A percentile compares a stretch with the other conserved stretches of the same genome.
Conservation (phyloP, 805 yeast species). For the Myxozyma sirexii region DNA sequence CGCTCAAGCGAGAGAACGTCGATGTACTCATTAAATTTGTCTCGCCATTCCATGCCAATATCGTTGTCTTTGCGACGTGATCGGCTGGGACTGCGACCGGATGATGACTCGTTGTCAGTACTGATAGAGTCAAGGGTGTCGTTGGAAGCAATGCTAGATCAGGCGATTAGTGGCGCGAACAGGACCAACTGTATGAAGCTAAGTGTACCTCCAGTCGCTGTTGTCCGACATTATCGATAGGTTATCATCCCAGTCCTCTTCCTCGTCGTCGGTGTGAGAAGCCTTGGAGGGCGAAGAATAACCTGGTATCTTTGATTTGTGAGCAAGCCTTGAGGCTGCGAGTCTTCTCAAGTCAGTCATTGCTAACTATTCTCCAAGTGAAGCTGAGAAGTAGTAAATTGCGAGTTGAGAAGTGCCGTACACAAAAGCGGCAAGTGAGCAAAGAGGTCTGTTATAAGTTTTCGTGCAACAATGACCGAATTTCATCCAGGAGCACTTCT, state of each 20-base stretch:
- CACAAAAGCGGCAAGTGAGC: too few relatives aligned
- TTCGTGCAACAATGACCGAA: too few relatives aligned
- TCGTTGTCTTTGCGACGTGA: conserved; percentile 22
- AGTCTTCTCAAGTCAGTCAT: conserved; percentile 27
- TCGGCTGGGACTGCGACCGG: conserved; percentile 14
- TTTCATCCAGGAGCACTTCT: too few relatives aligned
- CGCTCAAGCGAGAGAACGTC: conserved; percentile 28
- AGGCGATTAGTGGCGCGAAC: background rate
- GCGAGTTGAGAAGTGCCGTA: too few relatives aligned
- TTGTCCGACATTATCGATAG: conserved; percentile 20
- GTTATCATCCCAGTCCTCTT: conserved; percentile 26
- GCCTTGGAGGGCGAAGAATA: background rate
- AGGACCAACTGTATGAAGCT: background rate
- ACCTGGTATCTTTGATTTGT: conserved; percentile 4
- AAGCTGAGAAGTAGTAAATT: background rate
- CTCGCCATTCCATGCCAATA: conserved; percentile 29
- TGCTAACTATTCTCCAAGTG: background rate
- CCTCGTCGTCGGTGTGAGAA: conserved; percentile 15
- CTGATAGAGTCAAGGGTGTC: conserved; percentile 27
- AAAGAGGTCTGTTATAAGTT: too few relatives aligned
- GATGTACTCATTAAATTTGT: conserved; percentile 19
- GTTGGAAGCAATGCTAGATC: conserved; percentile 18
- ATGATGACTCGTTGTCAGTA: conserved; percentile 14
- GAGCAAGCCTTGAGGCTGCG: conserved; percentile 27
- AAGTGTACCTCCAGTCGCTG: conserved; percentile 30